These are phyloP conservation scores for Geoglossum glabrum DNA, from an alignment of 495 filamentous ascomycete genomes.

Conservation along the genomic window DNA sequence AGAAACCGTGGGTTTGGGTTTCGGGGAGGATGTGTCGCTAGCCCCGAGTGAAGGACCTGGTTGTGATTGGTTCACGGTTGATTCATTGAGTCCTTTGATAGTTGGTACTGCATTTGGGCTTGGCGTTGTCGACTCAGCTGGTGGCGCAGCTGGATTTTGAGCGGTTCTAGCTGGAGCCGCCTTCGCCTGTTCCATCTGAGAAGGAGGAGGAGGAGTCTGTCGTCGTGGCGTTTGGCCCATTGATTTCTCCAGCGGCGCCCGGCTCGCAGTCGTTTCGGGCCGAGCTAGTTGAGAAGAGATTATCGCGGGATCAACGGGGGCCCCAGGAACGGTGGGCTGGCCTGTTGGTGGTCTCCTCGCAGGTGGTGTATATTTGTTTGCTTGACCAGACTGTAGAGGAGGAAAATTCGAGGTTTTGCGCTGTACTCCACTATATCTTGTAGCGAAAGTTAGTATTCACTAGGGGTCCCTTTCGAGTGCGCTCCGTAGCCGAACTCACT, in stretches of 20 bases:
- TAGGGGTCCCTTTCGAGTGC: neutral
- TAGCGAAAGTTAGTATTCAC: slow-evolving; percentile 16
- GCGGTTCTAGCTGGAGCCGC: slow-evolving; percentile 1
- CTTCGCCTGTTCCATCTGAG: slow-evolving; percentile 12
- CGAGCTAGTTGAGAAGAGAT: slow-evolving; percentile 52
- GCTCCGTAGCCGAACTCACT: slow-evolving; percentile 31
- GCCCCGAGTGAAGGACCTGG: neutral
- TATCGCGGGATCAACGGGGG: slow-evolving; percentile 62
- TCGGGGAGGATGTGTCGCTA: neutral
- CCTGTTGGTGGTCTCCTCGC: slow-evolving; percentile 60
- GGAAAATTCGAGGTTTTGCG: slow-evolving; percentile 47
- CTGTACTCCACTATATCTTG: slow-evolving; percentile 77
- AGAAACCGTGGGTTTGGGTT: neutral
- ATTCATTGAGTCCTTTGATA: neutral
- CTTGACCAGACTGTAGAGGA: slow-evolving; percentile 36
- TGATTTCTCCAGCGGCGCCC: neutral
- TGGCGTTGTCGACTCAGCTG: neutral
- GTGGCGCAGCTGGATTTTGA: neutral
- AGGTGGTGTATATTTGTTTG: slow-evolving; percentile 79
- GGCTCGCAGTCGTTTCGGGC: slow-evolving; percentile 15
- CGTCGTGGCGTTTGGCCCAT: neutral
- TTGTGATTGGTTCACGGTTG: neutral
- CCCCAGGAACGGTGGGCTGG: slow-evolving; percentile 47
- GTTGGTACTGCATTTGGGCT: neutral
- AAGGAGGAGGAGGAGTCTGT: neutral